These are phyloP conservation scores for Sarocladium kiliense DNA, from an alignment of 2,329 filamentous ascomycete genomes.

Conservation along the genomic window DNA sequence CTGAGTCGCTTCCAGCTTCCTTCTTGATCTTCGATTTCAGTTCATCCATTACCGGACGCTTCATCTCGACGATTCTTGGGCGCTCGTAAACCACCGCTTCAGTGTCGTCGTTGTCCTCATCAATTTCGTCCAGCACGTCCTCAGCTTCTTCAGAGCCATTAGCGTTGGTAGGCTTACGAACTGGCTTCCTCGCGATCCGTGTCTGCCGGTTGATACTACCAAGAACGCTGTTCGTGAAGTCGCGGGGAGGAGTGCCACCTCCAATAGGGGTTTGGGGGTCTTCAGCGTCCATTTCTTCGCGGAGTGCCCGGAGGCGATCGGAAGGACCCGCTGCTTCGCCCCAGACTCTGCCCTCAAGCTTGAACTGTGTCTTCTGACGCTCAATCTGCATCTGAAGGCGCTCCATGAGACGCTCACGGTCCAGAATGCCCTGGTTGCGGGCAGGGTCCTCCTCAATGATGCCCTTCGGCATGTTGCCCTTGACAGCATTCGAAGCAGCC, in stretches of 20 bases:
- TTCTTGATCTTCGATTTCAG: constrained; percentile 71
- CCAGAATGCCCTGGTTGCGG: constrained; percentile 86
- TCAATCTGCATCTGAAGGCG: constrained; percentile 93
- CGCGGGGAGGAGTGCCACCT: constrained; percentile 47
- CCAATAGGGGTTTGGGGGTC: constrained; percentile 44
- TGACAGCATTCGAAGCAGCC: constrained; percentile 74
- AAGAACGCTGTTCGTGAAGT: constrained; percentile 68
- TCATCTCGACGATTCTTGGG: constrained; percentile 73
- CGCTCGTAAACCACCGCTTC: constrained; percentile 68
- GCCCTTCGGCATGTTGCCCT: constrained; percentile 36
- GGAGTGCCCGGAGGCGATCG: constrained; percentile 83
- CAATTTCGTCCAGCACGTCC: constrained; percentile 35
- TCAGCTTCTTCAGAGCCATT: constrained; percentile 30
- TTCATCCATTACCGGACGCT: constrained; percentile 64
- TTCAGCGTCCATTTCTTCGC: constrained; percentile 80
- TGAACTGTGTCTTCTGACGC: constrained; percentile 95
- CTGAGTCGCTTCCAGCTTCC: constrained; percentile 68
- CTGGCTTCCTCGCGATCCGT: constrained; percentile 49
- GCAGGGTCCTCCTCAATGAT: constrained; percentile 61
- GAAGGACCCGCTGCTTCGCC: constrained; percentile 77
- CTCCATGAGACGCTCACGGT: constrained; percentile 88
- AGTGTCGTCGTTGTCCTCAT: constrained; percentile 46
- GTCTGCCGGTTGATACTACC: constrained; percentile 63
- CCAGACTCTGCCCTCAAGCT: constrained; percentile 91
- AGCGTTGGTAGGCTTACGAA: constrained; percentile 25